Base-by-base conservation (phyloP, 176 grass and related monocot species). In the Aegilops longissima region DNA sequence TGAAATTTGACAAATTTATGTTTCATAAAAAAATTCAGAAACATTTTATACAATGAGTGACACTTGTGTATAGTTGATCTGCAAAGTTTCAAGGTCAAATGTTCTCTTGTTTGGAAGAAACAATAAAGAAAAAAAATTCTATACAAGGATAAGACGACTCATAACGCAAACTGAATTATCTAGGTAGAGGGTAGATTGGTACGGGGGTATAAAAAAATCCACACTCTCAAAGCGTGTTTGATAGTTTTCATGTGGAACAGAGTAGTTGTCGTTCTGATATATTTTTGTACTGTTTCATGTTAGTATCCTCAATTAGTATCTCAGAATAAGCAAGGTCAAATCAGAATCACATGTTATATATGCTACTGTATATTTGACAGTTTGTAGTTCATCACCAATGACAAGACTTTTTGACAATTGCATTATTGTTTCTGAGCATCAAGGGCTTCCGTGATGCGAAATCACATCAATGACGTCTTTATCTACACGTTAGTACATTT, bases 401-500 rank as follows among this genome's bases (percentile, higher is more conserved):
- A 38, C 30, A 70, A 70, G 23, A 87, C 10, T 62, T n/a, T 70
- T 14, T 39, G 23, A 29, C 23, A 61, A 33, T 75, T 81, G 33
- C 23, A 75, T 87, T 86, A 76, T 80, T 84, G 3, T 68, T 87
- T 80, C 42, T 17, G 61, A 77, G 40, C 69, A 80, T 44, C 44
- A 76, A 80, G 58, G 20, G 68, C 73, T 64, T 66, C 35, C 17
- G 12, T 23, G 66, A 73, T 73, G 45, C 67, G 68, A 83, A 90
- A 83, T 87, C 61, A 18, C 51, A 54, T 54, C 66, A 80, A 73
- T 23, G 66, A 69, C 59, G 34, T 59, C 39, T 63, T 73, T 34
- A 20, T 59, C 20, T 33, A 68, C 61, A 78, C 14, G 31, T 86
- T 64, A 95, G 30, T 95, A 93, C 95, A 98, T 93, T 71, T 29